Percentiles rank a stretch among this genome's conserved stretches.
phyloP scores from a whole-genome alignment of 305 asterid genomes.

The Lippia alba region DNA sequence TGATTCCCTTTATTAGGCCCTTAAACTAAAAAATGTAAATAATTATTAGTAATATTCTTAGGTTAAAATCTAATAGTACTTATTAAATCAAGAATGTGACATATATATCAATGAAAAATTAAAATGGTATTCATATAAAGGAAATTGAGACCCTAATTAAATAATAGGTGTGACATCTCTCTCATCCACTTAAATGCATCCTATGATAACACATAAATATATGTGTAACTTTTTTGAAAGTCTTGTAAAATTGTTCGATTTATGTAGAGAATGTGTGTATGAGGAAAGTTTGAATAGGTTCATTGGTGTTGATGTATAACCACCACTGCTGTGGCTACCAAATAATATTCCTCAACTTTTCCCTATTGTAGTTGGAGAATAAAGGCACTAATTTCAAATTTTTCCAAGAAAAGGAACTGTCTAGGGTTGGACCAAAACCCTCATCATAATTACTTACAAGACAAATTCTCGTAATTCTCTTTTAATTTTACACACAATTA shows the following conservation, averaged over 20 bases:
- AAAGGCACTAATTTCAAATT: slow-evolving; percentile 22
- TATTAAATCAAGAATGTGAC: too few species aligned
- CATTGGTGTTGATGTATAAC: slow-evolving; percentile 50
- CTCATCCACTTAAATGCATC: slow-evolving; percentile 31
- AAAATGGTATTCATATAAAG: background rate
- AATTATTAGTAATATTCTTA: too few species aligned
- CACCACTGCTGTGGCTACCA: slow-evolving; percentile 44
- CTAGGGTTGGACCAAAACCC: slow-evolving; percentile 37
- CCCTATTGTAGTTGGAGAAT: slow-evolving; percentile 37
- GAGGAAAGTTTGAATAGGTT: too few species aligned
- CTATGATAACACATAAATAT: background rate
- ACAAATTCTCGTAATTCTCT: slow-evolving; percentile 25
- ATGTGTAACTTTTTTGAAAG: too few species aligned
- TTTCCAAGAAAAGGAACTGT: slow-evolving; percentile 29
- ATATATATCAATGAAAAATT: too few species aligned
- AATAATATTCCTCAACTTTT: slow-evolving; percentile 47
- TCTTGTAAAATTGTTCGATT: too few species aligned
- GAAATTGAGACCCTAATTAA: slow-evolving; percentile 7
- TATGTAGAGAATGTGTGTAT: too few species aligned
- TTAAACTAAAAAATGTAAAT: too few species aligned
- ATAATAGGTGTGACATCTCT: slow-evolving; percentile 36
- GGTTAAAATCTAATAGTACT: too few species aligned
- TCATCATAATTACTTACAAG: slow-evolving; percentile 33
- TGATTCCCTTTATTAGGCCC: too few species aligned
- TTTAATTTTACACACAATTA: too few species aligned